These are phyloP conservation scores for Picea abies DNA, from an alignment of 83 land plant genomes.

Conservation along the genomic window DNA sequence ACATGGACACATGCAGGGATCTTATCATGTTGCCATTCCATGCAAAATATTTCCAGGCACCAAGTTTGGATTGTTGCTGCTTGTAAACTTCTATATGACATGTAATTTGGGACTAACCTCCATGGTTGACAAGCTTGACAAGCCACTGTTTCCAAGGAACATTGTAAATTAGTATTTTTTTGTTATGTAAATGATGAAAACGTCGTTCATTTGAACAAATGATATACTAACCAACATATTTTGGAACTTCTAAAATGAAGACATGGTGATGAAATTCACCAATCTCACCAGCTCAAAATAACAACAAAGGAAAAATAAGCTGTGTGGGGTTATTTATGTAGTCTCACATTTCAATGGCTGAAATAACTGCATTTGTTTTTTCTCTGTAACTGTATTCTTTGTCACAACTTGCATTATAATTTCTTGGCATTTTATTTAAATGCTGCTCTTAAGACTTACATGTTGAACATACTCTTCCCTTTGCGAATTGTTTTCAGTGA, in stretches of 20 bases:
- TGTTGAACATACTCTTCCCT: background rate
- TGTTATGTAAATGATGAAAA: conserved; percentile 1
- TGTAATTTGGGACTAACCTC: background rate
- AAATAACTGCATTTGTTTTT: background rate
- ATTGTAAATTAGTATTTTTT: background rate
- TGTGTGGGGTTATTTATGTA: background rate
- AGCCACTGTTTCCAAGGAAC: background rate
- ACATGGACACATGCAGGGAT: background rate
- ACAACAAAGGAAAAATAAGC: too few species aligned
- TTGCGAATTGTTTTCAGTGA: background rate
- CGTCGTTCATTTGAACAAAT: background rate
- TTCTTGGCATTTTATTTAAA: background rate
- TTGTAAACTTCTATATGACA: background rate
- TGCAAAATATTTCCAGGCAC: background rate
- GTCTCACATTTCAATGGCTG: background rate
- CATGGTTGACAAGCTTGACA: background rate
- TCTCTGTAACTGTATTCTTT: background rate
- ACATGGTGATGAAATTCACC: background rate
- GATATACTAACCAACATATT: background rate
- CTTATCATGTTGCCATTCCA: background rate
- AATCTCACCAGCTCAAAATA: too few species aligned
- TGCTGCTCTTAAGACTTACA: background rate
- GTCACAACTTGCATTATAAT: background rate
- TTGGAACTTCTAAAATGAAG: background rate
- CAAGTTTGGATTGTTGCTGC: background rate